Percentiles rank a stretch among this genome's conserved stretches.
phyloP scores from a whole-genome alignment of 805 yeast genomes.

The Starmerella bacillaris region DNA sequence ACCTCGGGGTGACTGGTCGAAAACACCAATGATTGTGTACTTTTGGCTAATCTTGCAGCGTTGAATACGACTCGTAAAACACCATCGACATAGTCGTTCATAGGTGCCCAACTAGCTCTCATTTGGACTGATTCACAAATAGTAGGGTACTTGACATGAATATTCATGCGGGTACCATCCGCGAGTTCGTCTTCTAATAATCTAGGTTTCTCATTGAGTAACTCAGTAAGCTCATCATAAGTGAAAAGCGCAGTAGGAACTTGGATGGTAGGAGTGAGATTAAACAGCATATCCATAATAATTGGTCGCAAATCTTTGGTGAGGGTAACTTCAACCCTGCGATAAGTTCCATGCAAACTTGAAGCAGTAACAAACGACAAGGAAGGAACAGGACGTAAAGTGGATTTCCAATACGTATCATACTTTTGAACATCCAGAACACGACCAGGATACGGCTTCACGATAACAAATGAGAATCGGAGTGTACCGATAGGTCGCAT shows the following conservation, averaged over 20 bases:
- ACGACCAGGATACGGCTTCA: constrained; percentile 70
- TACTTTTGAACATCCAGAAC: constrained; percentile 79
- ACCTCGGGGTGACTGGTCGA: constrained; percentile 73
- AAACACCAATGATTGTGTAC: constrained; percentile 44
- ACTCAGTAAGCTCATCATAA: constrained; percentile 16
- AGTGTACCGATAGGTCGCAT: constrained; percentile 68
- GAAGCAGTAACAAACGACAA: constrained; percentile 79
- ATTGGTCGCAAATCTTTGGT: constrained; percentile 75
- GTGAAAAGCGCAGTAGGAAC: constrained; percentile 15
- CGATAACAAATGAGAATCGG: constrained; percentile 58
- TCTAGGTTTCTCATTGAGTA: constrained; percentile 23
- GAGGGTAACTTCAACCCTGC: constrained; percentile 48
- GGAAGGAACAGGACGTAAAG: constrained; percentile 27
- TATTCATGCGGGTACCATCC: constrained; percentile 16
- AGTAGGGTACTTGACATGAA: constrained; percentile 17
- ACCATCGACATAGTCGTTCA: constrained; percentile 61
- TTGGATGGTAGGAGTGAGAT: constrained; percentile 58
- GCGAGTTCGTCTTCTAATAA: constrained; percentile 21
- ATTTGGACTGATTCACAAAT: constrained; percentile 11
- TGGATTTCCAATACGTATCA: constrained; percentile 94
- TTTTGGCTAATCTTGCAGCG: constrained; percentile 36
- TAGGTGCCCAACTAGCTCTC: constrained; percentile 24
- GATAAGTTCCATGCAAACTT: constrained; percentile 66
- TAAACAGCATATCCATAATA: constrained; percentile 38
- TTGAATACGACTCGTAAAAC: constrained; percentile 55